These are phyloP conservation scores for Pelagomonas calceolata DNA, from an alignment of 108 stramenopile genomes.

Conservation along the genomic window DNA sequence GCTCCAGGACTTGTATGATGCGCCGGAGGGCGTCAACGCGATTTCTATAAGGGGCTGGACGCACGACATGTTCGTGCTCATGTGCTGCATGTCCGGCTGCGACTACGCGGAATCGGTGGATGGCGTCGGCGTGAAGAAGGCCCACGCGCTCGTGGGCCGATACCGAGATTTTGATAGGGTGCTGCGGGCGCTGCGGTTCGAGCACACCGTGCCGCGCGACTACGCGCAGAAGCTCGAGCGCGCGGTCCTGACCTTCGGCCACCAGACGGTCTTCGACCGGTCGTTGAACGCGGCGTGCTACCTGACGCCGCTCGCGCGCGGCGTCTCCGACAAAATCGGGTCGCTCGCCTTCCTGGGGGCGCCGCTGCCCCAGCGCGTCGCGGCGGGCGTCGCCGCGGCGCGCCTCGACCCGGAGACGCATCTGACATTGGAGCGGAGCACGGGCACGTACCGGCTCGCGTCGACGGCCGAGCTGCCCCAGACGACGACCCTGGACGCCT, in stretches of 20 bases:
- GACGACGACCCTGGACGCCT: background rate
- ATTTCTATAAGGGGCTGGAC: constrained; percentile 55
- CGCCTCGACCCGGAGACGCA: background rate
- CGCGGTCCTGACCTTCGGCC: constrained; percentile 75
- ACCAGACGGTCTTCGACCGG: constrained; percentile 60
- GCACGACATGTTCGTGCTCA: constrained; percentile 67
- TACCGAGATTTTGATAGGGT: constrained; percentile 51
- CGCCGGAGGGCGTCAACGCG: constrained; percentile 16
- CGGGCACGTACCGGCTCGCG: background rate
- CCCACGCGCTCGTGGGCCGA: constrained; percentile 51
- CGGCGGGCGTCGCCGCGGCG: background rate
- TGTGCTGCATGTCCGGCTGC: constrained; percentile 87
- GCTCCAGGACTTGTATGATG: constrained; percentile 1
- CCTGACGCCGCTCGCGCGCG: background rate
- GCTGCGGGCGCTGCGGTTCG: constrained; percentile 31
- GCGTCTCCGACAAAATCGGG: too few species aligned
- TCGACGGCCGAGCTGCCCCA: background rate
- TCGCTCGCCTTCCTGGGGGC: background rate
- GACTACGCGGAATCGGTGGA: constrained; percentile 73
- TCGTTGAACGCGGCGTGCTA: background rate
- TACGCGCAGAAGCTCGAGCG: constrained; percentile 63
- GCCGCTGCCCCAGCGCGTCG: background rate
- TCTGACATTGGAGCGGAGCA: background rate
- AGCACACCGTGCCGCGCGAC: constrained; percentile 30
- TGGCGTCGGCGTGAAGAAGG: constrained; percentile 75